Base-by-base conservation (phyloP, 2,329 filamentous ascomycete genomes). In the Berkeleyomyces rouxiae region DNA sequence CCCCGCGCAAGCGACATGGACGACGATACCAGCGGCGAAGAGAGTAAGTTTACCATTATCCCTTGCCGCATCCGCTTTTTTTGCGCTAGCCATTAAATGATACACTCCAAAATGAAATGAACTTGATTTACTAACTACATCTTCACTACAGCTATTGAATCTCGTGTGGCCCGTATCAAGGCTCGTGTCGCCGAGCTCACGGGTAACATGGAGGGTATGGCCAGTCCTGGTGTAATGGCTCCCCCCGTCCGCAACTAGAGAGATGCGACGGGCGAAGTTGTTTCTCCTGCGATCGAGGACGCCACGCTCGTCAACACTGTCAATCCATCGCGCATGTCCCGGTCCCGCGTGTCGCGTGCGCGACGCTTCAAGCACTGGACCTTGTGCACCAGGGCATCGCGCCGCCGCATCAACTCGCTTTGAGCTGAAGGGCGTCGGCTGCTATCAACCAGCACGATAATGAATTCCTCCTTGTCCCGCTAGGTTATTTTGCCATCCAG, bases 161-260 rank as follows among this genome's bases (percentile, higher is more conserved):
- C 90, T 58, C 88, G 93, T 67, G 93, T 97, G 65, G 93, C 93
- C 58, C 88, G 93, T 66, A 99, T 99, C 80, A 97, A 96, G 76
- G 93, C 93, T 65, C 86, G 93, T 66, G 93, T 99, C 64, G 93
- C 93, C 61, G 90, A 96, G 73, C 76, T 99, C 68, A 99, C 93
- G 1, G 87, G 87, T 68, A 88, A 88, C 73, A 88, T 88, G 81
- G 87, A 92, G 70, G 77, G 74, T 51, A 72, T 72, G 42, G 70
- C 69, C 47, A 72, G 70, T 5, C 76, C 79, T 36, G 71, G 69
- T 64, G 70, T 67, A 59, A 69, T 69, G 42, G 70, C 72, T 43
- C 70, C 71, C 65, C 70, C 72, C 37, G 49, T 64, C 16, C 60
- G 43, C 58, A 44, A 60, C 58, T 63, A 61, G 58, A 59, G 58